Conservation (phyloP, 2,329 filamentous ascomycete species). For the Botryotinia calthae region DNA sequence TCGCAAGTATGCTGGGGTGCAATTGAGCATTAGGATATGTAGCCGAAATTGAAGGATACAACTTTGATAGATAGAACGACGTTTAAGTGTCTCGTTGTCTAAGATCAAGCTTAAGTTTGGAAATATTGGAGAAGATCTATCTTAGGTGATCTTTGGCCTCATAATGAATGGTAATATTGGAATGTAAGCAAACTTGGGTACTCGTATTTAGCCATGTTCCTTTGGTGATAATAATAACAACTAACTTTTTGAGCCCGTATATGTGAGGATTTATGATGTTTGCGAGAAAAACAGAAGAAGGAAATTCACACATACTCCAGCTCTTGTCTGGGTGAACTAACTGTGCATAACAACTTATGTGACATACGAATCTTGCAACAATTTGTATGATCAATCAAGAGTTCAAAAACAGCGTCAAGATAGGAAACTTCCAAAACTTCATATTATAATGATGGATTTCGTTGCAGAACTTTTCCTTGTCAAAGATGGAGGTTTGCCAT, state of each 20-base stretch:
- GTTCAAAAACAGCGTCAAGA: background rate
- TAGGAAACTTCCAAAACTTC: background rate
- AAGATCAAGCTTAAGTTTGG: background rate
- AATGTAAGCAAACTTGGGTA: no score
- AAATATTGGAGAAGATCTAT: background rate
- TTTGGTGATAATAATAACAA: background rate
- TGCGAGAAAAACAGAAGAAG: background rate
- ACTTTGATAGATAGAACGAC: background rate
- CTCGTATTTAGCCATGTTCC: fast-evolving
- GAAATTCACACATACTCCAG: background rate
- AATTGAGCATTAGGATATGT: background rate
- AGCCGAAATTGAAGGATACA: background rate
- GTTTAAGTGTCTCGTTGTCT: background rate
- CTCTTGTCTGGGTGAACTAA: background rate
- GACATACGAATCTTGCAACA: background rate
- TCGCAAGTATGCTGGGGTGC: background rate
- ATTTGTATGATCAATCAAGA: background rate
- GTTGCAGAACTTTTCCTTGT: background rate
- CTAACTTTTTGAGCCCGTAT: fast-evolving
- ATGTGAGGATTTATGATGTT: background rate
- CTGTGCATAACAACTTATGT: background rate
- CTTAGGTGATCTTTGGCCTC: background rate
- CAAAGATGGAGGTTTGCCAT: background rate
- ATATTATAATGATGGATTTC: background rate
- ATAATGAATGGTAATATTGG: no score